Evolutionary conservation across 306 rosid species (phyloP), one percentile per base, ranked within the genome.

Genomic region (Vachellia collinsii): DNA sequence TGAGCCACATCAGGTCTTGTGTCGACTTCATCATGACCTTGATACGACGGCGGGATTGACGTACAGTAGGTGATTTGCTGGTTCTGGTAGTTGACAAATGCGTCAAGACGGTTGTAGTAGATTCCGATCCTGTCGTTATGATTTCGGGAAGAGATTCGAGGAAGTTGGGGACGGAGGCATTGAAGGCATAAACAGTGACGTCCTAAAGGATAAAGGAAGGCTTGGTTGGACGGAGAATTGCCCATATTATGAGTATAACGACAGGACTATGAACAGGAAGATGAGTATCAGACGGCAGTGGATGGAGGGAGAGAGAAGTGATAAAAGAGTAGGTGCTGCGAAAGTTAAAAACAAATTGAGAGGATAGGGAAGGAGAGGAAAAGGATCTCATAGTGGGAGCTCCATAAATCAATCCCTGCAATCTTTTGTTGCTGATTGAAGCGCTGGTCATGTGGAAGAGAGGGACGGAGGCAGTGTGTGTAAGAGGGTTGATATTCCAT

Each of bases 151-250:
- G 88, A 82, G 20, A 95, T 46, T 8, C 91, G 36, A 93, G 86
- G 79, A 93, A 61, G 83, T 93, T 95, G 3, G 97, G 88, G 73
- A 76, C n/a, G 73, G 94, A 82, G 87, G 91, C 88, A 89, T 93
- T 95, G 96, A 95, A 95, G 76, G 90, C 90, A 84, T 82, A 95
- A 5, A 95, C 93, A 72, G 99, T 95, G 70, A 89, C 98, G 86
- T 95, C 99, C 79, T 95, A 96, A 83, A 95, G 94, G 79, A 90
- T 20, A 88, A 93, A 95, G n/a, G 88, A n/a, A n/a, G n/a, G n/a
- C n/a, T n/a, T n/a, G n/a, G n/a, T n/a, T n/a, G n/a, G n/a, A n/a
- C n/a, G n/a, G n/a, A n/a, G n/a, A 47, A 90, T 42, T 3, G 96
- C 96, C 98, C 98, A 93, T 1, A 91, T 54, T 42, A 95, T 62